A percentile compares a stretch with the other conserved stretches of the same genome.
phyloP scores from a whole-genome alignment of 2,329 filamentous ascomycete genomes.

The Chrysoporthe puriensis region DNA sequence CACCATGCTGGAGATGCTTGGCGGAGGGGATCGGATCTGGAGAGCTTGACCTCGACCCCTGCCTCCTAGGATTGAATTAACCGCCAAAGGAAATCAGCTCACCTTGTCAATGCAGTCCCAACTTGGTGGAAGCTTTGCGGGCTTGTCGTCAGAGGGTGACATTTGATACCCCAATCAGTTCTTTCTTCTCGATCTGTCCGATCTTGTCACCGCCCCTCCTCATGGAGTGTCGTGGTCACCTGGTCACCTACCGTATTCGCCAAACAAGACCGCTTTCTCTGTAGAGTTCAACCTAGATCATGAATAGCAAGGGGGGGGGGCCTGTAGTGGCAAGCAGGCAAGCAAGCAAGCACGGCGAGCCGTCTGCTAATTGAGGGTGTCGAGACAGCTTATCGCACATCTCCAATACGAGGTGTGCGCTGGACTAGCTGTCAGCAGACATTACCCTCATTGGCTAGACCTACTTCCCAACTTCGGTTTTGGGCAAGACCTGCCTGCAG shows the following conservation, averaged over 20 bases:
- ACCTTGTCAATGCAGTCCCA: constrained; percentile 17
- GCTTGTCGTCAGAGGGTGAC: constrained; percentile 1
- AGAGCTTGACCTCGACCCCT: not conserved
- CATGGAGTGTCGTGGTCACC: not conserved
- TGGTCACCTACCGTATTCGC: not conserved
- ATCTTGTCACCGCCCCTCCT: not conserved
- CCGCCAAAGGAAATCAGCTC: constrained; percentile 3
- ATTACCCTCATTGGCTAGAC: constrained; percentile 23
- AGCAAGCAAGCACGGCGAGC: not conserved
- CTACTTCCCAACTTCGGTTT: constrained; percentile 18
- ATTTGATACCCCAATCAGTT: not conserved
- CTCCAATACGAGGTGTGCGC: constrained; percentile 25
- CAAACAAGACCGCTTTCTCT: not conserved
- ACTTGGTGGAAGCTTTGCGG: constrained; percentile 9
- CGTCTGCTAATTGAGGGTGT: constrained; percentile 18
- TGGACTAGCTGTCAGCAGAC: constrained; percentile 22
- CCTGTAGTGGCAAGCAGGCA: not conserved
- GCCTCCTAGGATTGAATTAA: not conserved
- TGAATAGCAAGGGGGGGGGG: not conserved
- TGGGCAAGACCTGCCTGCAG: constrained; percentile 20
- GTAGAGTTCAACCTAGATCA: not conserved
- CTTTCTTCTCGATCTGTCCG: not conserved
- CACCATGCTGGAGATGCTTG: not conserved
- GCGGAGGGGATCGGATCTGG: not conserved
- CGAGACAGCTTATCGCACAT: constrained; percentile 21